A percentile compares a stretch with the other conserved stretches of the same genome.
phyloP scores from a whole-genome alignment of 768 basidiomycete species.

The Holtermannia corniformis region DNA sequence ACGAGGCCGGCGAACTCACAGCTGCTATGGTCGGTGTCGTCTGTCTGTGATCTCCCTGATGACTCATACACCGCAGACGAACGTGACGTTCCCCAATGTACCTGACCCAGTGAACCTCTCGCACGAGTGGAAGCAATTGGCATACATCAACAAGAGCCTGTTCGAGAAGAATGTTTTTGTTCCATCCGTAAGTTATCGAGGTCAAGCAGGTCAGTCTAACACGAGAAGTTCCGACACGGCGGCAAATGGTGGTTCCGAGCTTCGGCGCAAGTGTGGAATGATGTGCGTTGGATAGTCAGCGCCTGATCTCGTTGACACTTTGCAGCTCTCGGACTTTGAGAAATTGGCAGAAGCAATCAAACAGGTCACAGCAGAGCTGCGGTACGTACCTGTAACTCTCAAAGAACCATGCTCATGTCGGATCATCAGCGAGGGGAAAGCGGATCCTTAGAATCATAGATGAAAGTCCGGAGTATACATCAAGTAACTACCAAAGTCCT shows the following conservation, averaged over 20 bases:
- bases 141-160: constrained; percentile 21
- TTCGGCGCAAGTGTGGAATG: constrained; percentile 35
- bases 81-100: constrained; percentile 25
- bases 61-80: constrained; percentile 14
- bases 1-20: constrained; percentile 51
- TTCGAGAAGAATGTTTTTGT: constrained; percentile 26
- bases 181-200: constrained; percentile 15
- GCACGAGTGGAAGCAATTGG: constrained; percentile 14
- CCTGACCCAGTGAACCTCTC: constrained; percentile 8
- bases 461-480: too few species aligned
- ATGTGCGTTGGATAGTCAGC: constrained; percentile 24
- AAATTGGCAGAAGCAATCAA: background rate
- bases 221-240: constrained; percentile 20
- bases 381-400: too few species aligned
- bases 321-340: background rate
- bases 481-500: too few species aligned
- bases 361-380: background rate
- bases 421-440: too few species aligned
- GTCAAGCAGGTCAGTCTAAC: background rate
- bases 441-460: background rate
- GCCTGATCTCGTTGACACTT: background rate
- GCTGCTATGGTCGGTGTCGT: constrained; percentile 54
- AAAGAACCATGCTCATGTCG: too few species aligned
- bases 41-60: background rate
- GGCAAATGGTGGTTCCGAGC: constrained; percentile 32